A percentile compares a stretch with the other conserved stretches of the same genome.
Evolutionary conservation across 2,329 filamentous ascomycete genomes (phyloP).

Genomic region (Aspergillus sp.): DNA sequence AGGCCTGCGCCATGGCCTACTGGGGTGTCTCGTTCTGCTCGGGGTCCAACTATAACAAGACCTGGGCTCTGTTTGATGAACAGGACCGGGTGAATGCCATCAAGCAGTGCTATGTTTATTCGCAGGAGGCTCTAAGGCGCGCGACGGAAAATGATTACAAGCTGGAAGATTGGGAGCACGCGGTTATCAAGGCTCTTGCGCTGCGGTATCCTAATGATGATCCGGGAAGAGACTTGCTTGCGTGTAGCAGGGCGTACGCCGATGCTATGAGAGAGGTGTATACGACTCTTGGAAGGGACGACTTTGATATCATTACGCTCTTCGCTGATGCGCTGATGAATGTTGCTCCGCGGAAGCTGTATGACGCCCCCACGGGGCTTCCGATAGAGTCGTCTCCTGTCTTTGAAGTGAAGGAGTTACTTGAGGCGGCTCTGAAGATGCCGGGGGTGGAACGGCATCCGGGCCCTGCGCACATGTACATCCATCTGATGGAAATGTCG

Average conservation of each 20-base stretch:
- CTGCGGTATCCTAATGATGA: background rate
- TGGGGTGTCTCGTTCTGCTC: conserved; percentile 53
- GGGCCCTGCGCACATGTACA: conserved; percentile 70
- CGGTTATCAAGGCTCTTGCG: background rate
- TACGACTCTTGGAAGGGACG: conserved; percentile 44
- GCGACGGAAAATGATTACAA: conserved; percentile 10
- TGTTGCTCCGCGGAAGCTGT: conserved; percentile 62
- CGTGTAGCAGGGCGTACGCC: conserved; percentile 48
- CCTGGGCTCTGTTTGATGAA: conserved; percentile 50
- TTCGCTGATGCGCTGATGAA: conserved; percentile 68
- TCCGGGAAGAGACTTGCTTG: background rate
- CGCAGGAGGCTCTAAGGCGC: conserved; percentile 42
- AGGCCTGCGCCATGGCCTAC: conserved; percentile 46
- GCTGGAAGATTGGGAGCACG: background rate
- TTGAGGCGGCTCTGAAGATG: conserved; percentile 56
- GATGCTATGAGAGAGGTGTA: conserved; percentile 60
- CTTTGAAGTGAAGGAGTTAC: conserved; percentile 55
- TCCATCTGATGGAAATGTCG: conserved; percentile 76
- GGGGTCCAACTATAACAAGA: conserved; percentile 56
- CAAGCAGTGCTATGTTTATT: conserved; percentile 49
- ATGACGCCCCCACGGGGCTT: conserved; percentile 59
- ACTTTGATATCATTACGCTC: conserved; percentile 61
- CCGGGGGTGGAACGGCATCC: conserved; percentile 57
- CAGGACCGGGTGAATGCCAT: conserved; percentile 36
- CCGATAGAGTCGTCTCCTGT: conserved; percentile 57